A percentile compares a stretch with the other conserved stretches of the same genome.
Conservation (phyloP, 371 early-diverging fungal species). For the Rhizopus delemar region DNA sequence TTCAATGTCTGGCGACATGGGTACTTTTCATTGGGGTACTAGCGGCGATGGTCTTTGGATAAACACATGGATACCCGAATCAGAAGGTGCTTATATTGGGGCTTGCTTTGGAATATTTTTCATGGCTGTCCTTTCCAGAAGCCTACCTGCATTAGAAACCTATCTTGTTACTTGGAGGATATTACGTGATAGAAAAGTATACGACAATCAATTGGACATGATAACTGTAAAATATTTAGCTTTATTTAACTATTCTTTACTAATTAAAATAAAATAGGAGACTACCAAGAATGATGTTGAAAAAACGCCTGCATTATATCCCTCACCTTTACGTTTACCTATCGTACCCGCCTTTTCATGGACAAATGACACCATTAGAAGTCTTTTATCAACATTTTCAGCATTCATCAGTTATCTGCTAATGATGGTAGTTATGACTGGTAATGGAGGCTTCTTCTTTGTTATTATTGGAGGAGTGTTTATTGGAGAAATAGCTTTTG, state of each 20-base stretch:
- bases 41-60: conserved; percentile 46
- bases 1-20: conserved; percentile 38
- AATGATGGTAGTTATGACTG: conserved; percentile 83
- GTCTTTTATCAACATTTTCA: conserved; percentile 47
- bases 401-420: conserved; percentile 65
- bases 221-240: not conserved
- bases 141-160: conserved; percentile 51
- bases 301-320: conserved; percentile 51
- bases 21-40: conserved; percentile 48
- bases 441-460: conserved; percentile 71
- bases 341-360: conserved; percentile 55
- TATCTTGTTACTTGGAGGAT: conserved; percentile 50
- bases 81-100: conserved; percentile 57
- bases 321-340: conserved; percentile 34
- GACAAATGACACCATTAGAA: conserved; percentile 52
- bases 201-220: conserved; percentile 10
- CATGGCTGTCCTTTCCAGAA: conserved; percentile 53
- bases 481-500: conserved; percentile 68
- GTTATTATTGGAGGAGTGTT: conserved; percentile 69
- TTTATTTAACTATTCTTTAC: not conserved
- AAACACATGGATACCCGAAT: conserved; percentile 41
- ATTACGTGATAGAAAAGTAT: conserved; percentile 29
- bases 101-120: conserved; percentile 59
- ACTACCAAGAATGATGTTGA: conserved; percentile 43
- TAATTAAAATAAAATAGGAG: conserved; percentile 7